These are phyloP conservation scores for Periconia sp. DNA, from an alignment of 2,329 filamentous ascomycete species.

Conservation along the genomic window DNA sequence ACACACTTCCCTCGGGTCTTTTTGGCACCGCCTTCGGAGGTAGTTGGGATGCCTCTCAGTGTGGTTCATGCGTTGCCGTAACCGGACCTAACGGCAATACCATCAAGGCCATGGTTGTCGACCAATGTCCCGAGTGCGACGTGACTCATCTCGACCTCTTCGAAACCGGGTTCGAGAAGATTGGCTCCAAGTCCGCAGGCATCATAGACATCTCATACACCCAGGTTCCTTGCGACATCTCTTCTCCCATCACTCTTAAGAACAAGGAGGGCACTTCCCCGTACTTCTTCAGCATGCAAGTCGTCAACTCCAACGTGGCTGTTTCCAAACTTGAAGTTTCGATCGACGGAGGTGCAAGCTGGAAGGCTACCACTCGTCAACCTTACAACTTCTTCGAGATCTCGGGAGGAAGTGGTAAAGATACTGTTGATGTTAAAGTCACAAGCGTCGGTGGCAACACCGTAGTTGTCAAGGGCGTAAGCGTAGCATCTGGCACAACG, in stretches of 20 bases:
- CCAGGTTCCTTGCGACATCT: conserved; percentile 55
- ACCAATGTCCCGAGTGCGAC: conserved; percentile 60
- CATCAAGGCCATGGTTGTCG: conserved; percentile 66
- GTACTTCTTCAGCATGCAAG: conserved; percentile 65
- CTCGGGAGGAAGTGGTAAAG: conserved; percentile 55
- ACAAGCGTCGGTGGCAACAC: conserved; percentile 56
- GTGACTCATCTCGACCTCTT: conserved; percentile 60
- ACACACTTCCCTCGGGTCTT: conserved; percentile 61
- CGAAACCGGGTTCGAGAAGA: conserved; percentile 51
- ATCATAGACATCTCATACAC: conserved; percentile 55
- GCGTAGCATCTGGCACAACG: conserved; percentile 38
- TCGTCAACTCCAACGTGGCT: conserved; percentile 63
- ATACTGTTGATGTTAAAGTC: conserved; percentile 58
- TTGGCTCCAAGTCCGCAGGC: conserved; percentile 50
- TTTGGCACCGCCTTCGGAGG: conserved; percentile 65
- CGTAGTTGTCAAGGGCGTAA: conserved; percentile 56
- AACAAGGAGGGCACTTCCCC: conserved; percentile 56
- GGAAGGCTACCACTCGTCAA: conserved; percentile 57
- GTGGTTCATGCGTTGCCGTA: conserved; percentile 64
- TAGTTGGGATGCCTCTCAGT: conserved; percentile 61
- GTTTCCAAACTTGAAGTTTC: conserved; percentile 62
- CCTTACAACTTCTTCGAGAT: conserved; percentile 64
- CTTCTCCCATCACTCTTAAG: conserved; percentile 52
- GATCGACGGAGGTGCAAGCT: conserved; percentile 60
- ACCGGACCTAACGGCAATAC: conserved; percentile 59